Evolutionary conservation across 768 basidiomycete genomes (phyloP).

Genomic region (Tricholoma furcatifolium): DNA sequence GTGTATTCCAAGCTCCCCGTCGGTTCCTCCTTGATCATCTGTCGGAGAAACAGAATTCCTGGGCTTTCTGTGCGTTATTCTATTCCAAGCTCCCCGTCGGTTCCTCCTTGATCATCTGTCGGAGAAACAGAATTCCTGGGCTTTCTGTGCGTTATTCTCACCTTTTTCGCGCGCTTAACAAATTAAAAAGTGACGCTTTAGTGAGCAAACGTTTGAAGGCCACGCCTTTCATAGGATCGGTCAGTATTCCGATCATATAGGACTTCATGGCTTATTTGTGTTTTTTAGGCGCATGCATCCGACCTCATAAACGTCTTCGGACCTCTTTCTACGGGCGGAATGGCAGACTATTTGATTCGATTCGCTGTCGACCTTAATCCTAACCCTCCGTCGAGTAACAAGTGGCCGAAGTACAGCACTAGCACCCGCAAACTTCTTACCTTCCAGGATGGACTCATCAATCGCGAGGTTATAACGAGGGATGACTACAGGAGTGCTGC

Average conservation of each 20-base stretch:
- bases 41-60: conserved; percentile 39
- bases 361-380: conserved; percentile 44
- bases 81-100: conserved; percentile 48
- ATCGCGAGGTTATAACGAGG: conserved; percentile 31
- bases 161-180: too few relatives aligned
- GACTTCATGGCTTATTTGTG: background rate
- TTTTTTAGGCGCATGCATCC: conserved; percentile 37
- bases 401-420: conserved; percentile 46
- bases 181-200: too few relatives aligned
- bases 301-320: conserved; percentile 43
- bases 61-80: conserved; percentile 38
- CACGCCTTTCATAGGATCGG: conserved; percentile 36
- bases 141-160: conserved; percentile 33
- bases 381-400: conserved; percentile 33
- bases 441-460: conserved; percentile 33
- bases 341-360: conserved; percentile 46
- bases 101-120: conserved; percentile 40
- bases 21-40: conserved; percentile 41
- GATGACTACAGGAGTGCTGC: conserved; percentile 43
- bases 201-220: conserved; percentile 6
- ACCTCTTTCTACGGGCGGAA: conserved; percentile 28
- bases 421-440: conserved; percentile 37
- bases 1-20: conserved; percentile 48
- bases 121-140: conserved; percentile 43
- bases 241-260: conserved; percentile 22